These are phyloP conservation scores for Tylopilus sp. DNA, from an alignment of 768 basidiomycete species.

Conservation along the genomic window DNA sequence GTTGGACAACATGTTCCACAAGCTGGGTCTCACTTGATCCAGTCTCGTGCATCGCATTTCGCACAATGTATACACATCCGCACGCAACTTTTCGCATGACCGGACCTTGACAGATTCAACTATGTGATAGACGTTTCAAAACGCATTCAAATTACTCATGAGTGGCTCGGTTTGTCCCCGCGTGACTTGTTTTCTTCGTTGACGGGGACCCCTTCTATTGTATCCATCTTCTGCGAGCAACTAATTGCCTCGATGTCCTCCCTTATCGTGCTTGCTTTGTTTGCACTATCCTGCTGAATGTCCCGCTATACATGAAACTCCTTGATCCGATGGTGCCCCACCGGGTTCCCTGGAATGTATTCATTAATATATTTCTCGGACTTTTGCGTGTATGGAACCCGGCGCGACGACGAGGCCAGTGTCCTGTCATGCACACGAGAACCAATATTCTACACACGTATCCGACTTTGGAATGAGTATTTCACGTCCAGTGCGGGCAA, in stretches of 20 bases:
- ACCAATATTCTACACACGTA: too few relatives aligned
- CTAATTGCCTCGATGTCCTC: slow-evolving; percentile 3
- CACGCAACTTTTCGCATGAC: slow-evolving; percentile 4
- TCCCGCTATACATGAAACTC: background rate
- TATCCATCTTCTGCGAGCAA: slow-evolving; percentile 4
- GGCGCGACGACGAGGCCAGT: too few relatives aligned
- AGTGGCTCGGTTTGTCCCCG: background rate
- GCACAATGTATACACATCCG: slow-evolving; percentile 6
- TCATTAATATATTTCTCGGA: background rate
- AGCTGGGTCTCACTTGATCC: slow-evolving; percentile 51
- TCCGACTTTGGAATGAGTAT: too few relatives aligned
- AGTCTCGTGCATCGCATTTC: slow-evolving; percentile 7
- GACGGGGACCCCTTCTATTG: slow-evolving; percentile 4
- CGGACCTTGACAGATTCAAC: slow-evolving; percentile 11
- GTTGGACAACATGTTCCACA: slow-evolving; percentile 78
- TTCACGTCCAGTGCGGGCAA: too few relatives aligned
- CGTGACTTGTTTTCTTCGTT: background rate
- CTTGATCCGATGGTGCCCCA: background rate
- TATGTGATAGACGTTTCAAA: slow-evolving; percentile 2
- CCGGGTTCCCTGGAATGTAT: slow-evolving; percentile 12
- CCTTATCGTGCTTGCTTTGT: slow-evolving; percentile 6
- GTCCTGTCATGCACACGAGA: too few relatives aligned
- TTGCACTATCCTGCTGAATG: background rate
- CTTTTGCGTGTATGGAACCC: background rate
- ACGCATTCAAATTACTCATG: background rate